Percentiles rank a stretch among this genome's conserved stretches.
Evolutionary conservation across 192 early-diverging fungal species (phyloP).

Genomic region (Mortierella hygrophila): DNA sequence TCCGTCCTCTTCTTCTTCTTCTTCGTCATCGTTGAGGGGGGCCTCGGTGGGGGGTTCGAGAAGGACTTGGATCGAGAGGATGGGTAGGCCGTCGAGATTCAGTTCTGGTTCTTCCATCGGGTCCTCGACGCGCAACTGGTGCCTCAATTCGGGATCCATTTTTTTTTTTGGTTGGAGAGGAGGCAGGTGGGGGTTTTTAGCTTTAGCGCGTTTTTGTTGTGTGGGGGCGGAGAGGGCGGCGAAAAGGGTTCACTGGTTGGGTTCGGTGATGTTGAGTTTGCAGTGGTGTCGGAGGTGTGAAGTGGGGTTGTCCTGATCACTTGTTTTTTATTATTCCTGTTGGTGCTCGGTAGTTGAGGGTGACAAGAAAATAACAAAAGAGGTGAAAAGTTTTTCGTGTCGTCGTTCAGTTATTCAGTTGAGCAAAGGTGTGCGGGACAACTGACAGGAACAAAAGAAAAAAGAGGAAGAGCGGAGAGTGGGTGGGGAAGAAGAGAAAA

Average conservation of each 20-base stretch:
- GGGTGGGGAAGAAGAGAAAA: slow-evolving; percentile 6
- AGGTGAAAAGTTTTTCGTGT: neutral
- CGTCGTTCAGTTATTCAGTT: neutral
- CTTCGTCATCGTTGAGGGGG: slow-evolving; percentile 6
- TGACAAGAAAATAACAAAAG: neutral
- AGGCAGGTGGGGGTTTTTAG: neutral
- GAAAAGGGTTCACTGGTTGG: neutral
- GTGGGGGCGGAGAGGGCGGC: neutral
- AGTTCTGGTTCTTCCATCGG: slow-evolving; percentile 48
- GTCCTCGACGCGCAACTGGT: slow-evolving; percentile 42
- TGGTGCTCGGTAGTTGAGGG: neutral
- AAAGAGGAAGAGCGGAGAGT: neutral
- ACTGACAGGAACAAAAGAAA: slow-evolving; percentile 6
- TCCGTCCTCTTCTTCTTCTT: slow-evolving; percentile 36
- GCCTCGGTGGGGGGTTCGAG: slow-evolving; percentile 25
- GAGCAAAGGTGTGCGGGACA: neutral
- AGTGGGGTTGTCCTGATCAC: neutral
- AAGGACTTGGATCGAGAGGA: slow-evolving; percentile 32
- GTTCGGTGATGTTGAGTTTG: slow-evolving; percentile 1
- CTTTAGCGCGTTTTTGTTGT: slow-evolving; percentile 7
- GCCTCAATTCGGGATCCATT: slow-evolving; percentile 46
- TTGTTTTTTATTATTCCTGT: neutral
- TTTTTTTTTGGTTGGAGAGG: neutral
- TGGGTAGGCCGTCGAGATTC: slow-evolving; percentile 34
- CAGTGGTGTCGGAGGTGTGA: slow-evolving; percentile 2